Evolutionary conservation across 2,329 filamentous ascomycete species (phyloP), one percentile per base, ranked within the genome.

Genomic region (Penicillium corylophilum): DNA sequence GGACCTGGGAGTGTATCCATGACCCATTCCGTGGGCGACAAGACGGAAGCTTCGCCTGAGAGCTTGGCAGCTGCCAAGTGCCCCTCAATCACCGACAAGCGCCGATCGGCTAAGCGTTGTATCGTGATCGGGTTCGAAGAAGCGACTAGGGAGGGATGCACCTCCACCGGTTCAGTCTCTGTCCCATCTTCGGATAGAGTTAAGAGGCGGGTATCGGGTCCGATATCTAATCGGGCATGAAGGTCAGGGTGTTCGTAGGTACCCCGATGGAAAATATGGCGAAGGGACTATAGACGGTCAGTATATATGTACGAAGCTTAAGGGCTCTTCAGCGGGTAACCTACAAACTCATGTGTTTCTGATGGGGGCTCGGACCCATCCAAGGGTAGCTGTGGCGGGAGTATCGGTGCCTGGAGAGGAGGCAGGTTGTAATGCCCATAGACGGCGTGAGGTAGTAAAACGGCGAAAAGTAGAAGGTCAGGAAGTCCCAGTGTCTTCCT

Each of bases 181-280:
- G 56, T 29, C 65, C 75, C 58, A 71, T 75, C 68, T 70, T 74
- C 71, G 57, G 69, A 71, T 40, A 69, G 49, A 26, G 63, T 55
- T 61, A 62, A 63, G 44, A 93, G 74, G 29, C 79, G 73, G 15
- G 85, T 80, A 40, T 84, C 76, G 9, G 79, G 73, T 18, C 81
- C 74, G 28, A 96, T 77, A 70, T 97, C 90, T 55, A 87, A 79
- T 62, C 84, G 86, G 52, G 87, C 82, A 71, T 96, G 90, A 15
- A 96, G 82, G 5, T 80, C 73, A 2, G 92, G 92, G 61, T 95
- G 83, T 61, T 82, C 77, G 70, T 93, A 82, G 36, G 90, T 88
- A 52, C 93, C 93, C 74, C 96, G 92, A 70, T 96, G 92, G 74
- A 90, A 94, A 65, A 97, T 86, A 73, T 99, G 93, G 64, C 90